Evolutionary conservation across 441 rosid species (phyloP), one percentile per base, ranked within the genome.

Genomic region (Adansonia gregorii): DNA sequence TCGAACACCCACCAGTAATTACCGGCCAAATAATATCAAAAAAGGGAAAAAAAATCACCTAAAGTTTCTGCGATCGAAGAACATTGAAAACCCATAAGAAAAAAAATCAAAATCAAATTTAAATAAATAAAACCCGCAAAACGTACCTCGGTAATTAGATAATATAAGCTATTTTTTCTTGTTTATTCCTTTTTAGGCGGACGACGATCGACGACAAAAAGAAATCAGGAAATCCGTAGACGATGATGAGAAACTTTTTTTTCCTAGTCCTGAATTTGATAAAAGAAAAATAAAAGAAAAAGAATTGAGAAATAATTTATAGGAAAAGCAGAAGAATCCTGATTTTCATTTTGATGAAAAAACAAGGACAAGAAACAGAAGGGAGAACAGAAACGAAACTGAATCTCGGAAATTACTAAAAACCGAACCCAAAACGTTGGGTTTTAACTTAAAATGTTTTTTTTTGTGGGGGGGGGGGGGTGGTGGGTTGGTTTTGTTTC

Each of bases 401-500:
- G 31, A 41, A 66, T 17, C 14, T 41, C 15, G 12, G n/a, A n/a
- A 65, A 17, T n/a, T 41, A 43, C 20, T 41, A 43, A 43, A 67
- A 45, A 67, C 31, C 54, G 11, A 45, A 67, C 31, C 52, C 55
- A 1, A 17, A 67, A 43, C 52, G 15, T 43, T 67, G 71, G 52
- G 19, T 67, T 17, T 67, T 43, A 17, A 63, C 67, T 24, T 60
- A 27, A 14, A 68, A 35, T 51, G 59, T 27, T 73, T 67, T 41
- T 8, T n/a, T 41, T 65, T 1, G 14, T 9, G 0, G 54, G n/a
- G 54, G 54, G 6, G 3, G 1, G 1, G 3, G 72, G 43, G 2
- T 0, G 9, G 72, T 41, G 67, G 77, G 74, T 67, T 67, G 49
- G 9, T 41, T 43, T 67, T 19, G 71, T 79, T 76, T 67, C 77